These are phyloP conservation scores for Pythium monospermum DNA, from an alignment of 352 stramenopile genomes.

Conservation along the genomic window DNA sequence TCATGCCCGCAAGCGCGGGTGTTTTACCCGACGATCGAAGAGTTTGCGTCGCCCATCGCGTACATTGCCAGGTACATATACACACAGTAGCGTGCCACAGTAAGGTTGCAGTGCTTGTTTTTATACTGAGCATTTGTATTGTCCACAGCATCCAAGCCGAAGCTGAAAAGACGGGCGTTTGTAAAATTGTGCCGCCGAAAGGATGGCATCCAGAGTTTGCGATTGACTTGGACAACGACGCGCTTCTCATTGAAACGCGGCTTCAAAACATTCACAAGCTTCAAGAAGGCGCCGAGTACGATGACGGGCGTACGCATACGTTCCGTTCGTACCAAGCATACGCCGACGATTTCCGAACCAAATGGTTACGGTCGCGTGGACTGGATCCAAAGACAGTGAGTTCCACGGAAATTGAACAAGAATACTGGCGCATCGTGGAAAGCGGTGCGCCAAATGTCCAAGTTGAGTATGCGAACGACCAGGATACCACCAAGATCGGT, in stretches of 20 bases:
- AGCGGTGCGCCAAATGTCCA: slow-evolving; percentile 36
- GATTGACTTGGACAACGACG: slow-evolving; percentile 56
- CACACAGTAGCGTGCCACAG: too few species aligned
- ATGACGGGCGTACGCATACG: slow-evolving; percentile 49
- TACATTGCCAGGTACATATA: slow-evolving; percentile 75
- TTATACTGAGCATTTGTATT: too few species aligned
- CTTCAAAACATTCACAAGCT: slow-evolving; percentile 91
- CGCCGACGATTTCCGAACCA: slow-evolving; percentile 45
- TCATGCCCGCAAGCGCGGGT: slow-evolving; percentile 36
- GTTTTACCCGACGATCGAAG: slow-evolving; percentile 80
- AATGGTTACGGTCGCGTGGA: slow-evolving; percentile 44
- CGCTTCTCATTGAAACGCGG: slow-evolving; percentile 87
- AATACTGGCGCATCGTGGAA: slow-evolving; percentile 89
- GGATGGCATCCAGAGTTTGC: slow-evolving; percentile 87
- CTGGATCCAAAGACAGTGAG: slow-evolving; percentile 35
- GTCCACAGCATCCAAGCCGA: slow-evolving; percentile 50
- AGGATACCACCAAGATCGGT: slow-evolving; percentile 75
- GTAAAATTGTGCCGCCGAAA: slow-evolving; percentile 96
- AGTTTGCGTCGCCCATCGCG: slow-evolving; percentile 84
- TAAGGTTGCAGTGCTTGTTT: too few species aligned
- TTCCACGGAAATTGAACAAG: slow-evolving; percentile 72
- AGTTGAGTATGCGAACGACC: slow-evolving; percentile 89
- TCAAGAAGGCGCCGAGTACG: slow-evolving; percentile 65
- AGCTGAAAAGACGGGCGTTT: slow-evolving; percentile 87
- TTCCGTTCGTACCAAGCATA: slow-evolving; percentile 62